Evolutionary conservation across 2,329 filamentous ascomycete genomes (phyloP), one percentile per base, ranked within the genome.

Genomic region (Nigrospora sphaerica): DNA sequence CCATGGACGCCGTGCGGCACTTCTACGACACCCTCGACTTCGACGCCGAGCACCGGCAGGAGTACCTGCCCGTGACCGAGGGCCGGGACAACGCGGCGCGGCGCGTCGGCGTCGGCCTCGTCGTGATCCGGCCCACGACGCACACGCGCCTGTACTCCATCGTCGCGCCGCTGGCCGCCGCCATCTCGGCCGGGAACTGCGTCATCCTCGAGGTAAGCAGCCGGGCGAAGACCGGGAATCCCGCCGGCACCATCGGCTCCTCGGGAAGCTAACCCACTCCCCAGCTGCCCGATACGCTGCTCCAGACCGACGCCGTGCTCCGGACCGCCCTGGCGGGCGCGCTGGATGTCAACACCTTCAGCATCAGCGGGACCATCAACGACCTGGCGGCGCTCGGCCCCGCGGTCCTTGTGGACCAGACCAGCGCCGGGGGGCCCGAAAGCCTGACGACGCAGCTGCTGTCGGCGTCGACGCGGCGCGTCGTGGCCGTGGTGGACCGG

Each of bases 401-500:
- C 7, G 51, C 49, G 11, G 31, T 59, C 13, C 41, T 58, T 10
- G 60, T 64, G 9, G 57, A 62, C 41, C 61, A 64, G 46, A 57
- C 53, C 2, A 49, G 48, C 32, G 39, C 12, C 19, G 37, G 37
- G 12, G 6, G 39, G 3, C 17, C 18, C n/a, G 31, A 18, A 12
- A 49, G 43, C 14, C 42, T 46, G 14, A 45, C 46, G 1, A 50
- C 44, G 33, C 46, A 54, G 34, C 46, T 53, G 18, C 46, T 50
- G 17, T 51, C 52, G 5, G 36, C 47, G 12, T 43, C 46, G 3
- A 36, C 35, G 12, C 42, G 46, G 11, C 64, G 65, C 12, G 65
- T 67, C 2, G 60, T 83, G 5, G 80, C 79, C 1, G 57, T 86
- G 1, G 78, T 85, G 1, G 81, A 85, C 55, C 70, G 81, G 17